Conservation (phyloP, 2,329 filamentous ascomycete genomes). For the Aspergillus niger region DNA sequence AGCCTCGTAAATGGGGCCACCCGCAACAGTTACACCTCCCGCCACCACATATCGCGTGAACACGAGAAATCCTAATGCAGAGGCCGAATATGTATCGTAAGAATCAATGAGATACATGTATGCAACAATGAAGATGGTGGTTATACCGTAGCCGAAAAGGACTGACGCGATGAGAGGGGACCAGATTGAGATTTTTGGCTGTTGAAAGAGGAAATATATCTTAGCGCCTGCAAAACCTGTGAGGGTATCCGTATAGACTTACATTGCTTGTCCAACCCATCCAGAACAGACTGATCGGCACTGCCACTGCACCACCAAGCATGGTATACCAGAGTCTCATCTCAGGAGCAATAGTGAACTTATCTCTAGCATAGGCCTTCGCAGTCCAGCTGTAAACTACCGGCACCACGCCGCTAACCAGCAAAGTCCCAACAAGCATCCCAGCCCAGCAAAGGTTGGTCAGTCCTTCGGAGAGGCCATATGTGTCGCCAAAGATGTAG, state of each 20-base stretch:
- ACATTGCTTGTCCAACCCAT: constrained; percentile 56
- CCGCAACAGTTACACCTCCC: constrained; percentile 42
- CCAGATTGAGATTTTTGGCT: constrained; percentile 49
- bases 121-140: constrained; percentile 53
- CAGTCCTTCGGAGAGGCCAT: constrained; percentile 50
- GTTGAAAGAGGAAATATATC: too few species aligned
- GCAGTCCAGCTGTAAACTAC: constrained; percentile 48
- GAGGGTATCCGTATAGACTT: not conserved
- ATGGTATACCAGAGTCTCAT: constrained; percentile 59
- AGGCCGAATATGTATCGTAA: constrained; percentile 57
- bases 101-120: constrained; percentile 62
- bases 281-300: constrained; percentile 60
- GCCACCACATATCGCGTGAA: constrained; percentile 45
- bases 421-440: constrained; percentile 49
- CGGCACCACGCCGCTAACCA: constrained; percentile 45
- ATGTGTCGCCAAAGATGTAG: constrained; percentile 54
- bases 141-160: constrained; percentile 55
- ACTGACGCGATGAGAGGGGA: constrained; percentile 53
- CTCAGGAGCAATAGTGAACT: constrained; percentile 46
- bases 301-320: constrained; percentile 48
- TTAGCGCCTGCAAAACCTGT: too few species aligned
- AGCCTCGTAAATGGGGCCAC: constrained; percentile 43
- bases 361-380: not conserved
- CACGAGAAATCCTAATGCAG: constrained; percentile 49
- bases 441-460: constrained; percentile 54